These are phyloP conservation scores for Ophiostoma himal-ulmi DNA, from an alignment of 2,329 filamentous ascomycete genomes.

Conservation along the genomic window DNA sequence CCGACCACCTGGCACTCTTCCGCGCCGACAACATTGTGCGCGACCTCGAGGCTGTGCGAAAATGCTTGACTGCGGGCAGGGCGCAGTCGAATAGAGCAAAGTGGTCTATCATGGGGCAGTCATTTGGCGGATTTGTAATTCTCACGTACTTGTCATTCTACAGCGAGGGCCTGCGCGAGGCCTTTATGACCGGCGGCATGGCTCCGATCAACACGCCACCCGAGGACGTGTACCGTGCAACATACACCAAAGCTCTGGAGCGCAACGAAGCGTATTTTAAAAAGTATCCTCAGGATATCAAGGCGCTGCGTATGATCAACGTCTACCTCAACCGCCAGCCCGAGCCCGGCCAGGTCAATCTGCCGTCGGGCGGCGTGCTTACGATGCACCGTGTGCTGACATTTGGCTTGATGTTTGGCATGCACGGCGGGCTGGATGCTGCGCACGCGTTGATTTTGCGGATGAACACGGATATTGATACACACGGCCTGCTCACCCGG, in stretches of 20 bases:
- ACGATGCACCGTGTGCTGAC: slow-evolving; percentile 71
- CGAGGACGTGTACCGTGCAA: slow-evolving; percentile 68
- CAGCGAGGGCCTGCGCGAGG: slow-evolving; percentile 71
- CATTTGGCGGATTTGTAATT: slow-evolving; percentile 82
- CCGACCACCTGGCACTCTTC: slow-evolving; percentile 75
- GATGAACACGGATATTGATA: slow-evolving; percentile 65
- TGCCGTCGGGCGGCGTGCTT: slow-evolving; percentile 68
- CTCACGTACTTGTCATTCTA: slow-evolving; percentile 78
- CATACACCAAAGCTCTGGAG: slow-evolving; percentile 62
- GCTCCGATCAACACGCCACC: slow-evolving; percentile 66
- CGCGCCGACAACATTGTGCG: slow-evolving; percentile 85
- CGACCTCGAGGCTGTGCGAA: slow-evolving; percentile 80
- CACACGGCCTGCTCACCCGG: slow-evolving; percentile 68
- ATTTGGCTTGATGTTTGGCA: slow-evolving; percentile 71
- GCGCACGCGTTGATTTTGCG: slow-evolving; percentile 70
- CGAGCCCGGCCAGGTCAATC: slow-evolving; percentile 38
- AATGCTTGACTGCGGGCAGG: slow-evolving; percentile 64
- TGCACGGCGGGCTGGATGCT: slow-evolving; percentile 67
- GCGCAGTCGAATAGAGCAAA: slow-evolving; percentile 50
- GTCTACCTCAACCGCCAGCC: slow-evolving; percentile 55
- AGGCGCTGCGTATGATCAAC: slow-evolving; percentile 60
- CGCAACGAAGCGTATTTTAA: slow-evolving; percentile 74
- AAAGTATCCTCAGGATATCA: slow-evolving; percentile 78
- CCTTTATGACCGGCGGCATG: slow-evolving; percentile 78
- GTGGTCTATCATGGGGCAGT: slow-evolving; percentile 86